phyloP scores from a whole-genome alignment of 2,329 filamentous ascomycete species.

The Cryphonectria naterciae region DNA sequence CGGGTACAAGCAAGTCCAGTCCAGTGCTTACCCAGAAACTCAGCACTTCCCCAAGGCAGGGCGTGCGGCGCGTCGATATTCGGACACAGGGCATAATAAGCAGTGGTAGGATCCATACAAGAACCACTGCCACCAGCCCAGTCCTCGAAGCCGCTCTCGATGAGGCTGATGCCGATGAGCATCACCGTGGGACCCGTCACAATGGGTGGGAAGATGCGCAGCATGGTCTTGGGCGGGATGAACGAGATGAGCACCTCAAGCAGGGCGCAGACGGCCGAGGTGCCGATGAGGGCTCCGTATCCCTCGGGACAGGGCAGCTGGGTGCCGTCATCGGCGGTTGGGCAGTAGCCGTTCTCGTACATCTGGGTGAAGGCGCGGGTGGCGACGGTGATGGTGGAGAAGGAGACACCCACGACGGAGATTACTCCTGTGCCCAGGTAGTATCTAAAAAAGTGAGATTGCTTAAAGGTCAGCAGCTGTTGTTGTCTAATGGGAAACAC shows the following conservation, averaged over 20 bases:
- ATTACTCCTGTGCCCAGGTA: constrained; percentile 79
- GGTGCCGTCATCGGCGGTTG: constrained; percentile 62
- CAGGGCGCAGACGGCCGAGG: constrained; percentile 65
- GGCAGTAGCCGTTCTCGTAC: constrained; percentile 74
- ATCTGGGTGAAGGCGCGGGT: constrained; percentile 74
- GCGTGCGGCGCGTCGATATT: constrained; percentile 70
- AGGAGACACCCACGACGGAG: constrained; percentile 79
- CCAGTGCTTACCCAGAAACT: constrained; percentile 64
- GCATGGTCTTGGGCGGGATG: constrained; percentile 68
- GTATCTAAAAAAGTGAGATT: constrained; percentile 53
- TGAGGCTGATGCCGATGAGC: constrained; percentile 75
- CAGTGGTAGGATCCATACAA: constrained; percentile 51
- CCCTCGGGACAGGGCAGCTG: constrained; percentile 74
- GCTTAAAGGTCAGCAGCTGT: not conserved
- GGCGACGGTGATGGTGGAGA: constrained; percentile 75
- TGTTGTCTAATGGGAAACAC: not conserved
- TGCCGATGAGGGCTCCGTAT: constrained; percentile 77
- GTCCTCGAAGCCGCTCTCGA: constrained; percentile 72
- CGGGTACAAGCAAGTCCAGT: not conserved
- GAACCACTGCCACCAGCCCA: constrained; percentile 77
- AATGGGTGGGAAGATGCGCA: constrained; percentile 78
- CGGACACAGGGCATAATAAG: constrained; percentile 68
- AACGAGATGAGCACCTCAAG: constrained; percentile 77
- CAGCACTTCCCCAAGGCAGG: constrained; percentile 76
- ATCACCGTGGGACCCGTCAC: constrained; percentile 51